Conservation (phyloP, 306 rosid genomes). For the Phaseolus lunatus region DNA sequence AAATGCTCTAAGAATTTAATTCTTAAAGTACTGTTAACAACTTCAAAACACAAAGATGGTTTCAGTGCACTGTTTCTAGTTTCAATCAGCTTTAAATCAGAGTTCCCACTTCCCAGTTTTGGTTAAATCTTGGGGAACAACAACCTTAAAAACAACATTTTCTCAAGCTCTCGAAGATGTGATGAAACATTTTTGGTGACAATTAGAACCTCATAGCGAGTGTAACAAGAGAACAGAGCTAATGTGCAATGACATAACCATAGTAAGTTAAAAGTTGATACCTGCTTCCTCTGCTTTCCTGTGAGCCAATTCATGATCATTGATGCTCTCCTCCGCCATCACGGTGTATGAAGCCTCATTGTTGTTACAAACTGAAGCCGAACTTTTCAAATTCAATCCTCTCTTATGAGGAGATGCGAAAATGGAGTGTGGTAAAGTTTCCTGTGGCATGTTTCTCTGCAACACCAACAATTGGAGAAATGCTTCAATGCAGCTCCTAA, state of each 20-base stretch:
- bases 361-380: constrained; percentile 44
- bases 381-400: constrained; percentile 73
- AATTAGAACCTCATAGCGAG: not conserved
- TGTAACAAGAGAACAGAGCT: not conserved
- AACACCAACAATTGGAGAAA: constrained; percentile 6
- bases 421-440: constrained; percentile 50
- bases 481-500: not conserved
- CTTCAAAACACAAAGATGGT: not conserved
- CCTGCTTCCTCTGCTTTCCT: constrained; percentile 99
- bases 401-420: constrained; percentile 76
- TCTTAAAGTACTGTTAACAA: not conserved
- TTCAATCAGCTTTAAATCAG: constrained; percentile 18
- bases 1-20: not conserved
- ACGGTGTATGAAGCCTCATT: constrained; percentile 46
- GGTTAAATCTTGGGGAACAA: not conserved
- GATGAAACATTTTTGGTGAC: not conserved
- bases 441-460: constrained; percentile 75
- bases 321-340: constrained; percentile 74
- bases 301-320: constrained; percentile 90
- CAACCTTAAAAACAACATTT: not conserved
- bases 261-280: constrained; percentile 18
- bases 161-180: not conserved
- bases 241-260: not conserved
- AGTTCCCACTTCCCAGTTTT: constrained; percentile 3
- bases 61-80: not conserved